Evolutionary conservation across 495 filamentous ascomycete genomes (phyloP).

Genomic region (Xylaria acuta): DNA sequence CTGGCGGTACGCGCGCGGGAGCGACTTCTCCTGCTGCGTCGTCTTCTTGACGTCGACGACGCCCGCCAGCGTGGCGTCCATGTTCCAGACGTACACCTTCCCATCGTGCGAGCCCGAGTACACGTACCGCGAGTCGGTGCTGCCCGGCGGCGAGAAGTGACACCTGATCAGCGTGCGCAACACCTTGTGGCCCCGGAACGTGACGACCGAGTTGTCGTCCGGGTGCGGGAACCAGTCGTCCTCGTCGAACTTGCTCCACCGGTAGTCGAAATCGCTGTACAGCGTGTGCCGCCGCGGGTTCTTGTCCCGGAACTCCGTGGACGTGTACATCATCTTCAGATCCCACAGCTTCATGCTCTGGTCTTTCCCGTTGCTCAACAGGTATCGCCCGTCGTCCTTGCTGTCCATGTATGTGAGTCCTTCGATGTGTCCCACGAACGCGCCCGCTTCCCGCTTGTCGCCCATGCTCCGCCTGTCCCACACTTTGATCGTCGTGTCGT

Average conservation of each 20-base stretch:
- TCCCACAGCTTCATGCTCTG: conserved; percentile 99
- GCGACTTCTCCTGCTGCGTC: conserved; percentile 49
- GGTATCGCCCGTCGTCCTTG: conserved; percentile 94
- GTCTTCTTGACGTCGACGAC: conserved; percentile 77
- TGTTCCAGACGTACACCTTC: conserved; percentile 87
- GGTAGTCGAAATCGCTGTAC: conserved; percentile 84
- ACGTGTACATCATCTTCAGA: conserved; percentile 79
- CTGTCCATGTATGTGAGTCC: conserved; percentile 95
- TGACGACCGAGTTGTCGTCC: conserved; percentile 90
- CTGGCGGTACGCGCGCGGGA: conserved; percentile 33
- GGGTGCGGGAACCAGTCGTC: conserved; percentile 75
- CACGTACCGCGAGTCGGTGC: conserved; percentile 90
- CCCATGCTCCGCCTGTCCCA: conserved; percentile 95
- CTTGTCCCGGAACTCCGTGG: conserved; percentile 63
- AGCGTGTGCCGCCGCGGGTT: conserved; percentile 53
- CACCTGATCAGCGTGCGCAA: conserved; percentile 90
- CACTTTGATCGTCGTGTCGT: conserved; percentile 92
- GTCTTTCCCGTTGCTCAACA: conserved; percentile 93
- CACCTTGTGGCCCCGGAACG: conserved; percentile 88
- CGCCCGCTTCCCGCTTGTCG: conserved; percentile 84
- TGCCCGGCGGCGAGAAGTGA: conserved; percentile 90
- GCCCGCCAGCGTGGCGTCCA: conserved; percentile 87
- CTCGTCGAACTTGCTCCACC: conserved; percentile 72
- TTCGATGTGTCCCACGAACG: conserved; percentile 93
- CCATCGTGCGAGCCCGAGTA: conserved; percentile 91